phyloP scores from a whole-genome alignment of 805 yeast species.

The Suhomyces canberraensis region DNA sequence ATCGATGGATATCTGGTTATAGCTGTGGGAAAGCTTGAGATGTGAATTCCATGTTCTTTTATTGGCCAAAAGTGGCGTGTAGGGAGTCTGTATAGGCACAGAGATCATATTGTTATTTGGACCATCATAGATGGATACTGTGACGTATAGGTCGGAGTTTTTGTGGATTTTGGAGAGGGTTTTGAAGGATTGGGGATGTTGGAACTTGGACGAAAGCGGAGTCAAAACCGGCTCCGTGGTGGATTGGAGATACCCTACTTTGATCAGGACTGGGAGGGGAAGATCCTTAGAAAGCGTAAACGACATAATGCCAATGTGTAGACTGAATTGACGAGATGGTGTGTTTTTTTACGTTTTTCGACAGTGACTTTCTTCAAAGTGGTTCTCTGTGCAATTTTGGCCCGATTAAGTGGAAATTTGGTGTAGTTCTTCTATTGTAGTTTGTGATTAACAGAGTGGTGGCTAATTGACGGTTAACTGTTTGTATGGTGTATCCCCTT shows the following conservation, averaged over 20 bases:
- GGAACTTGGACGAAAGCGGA: constrained; percentile 31
- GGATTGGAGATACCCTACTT: constrained; percentile 30
- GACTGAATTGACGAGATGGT: too few relatives aligned
- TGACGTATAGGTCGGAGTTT: constrained; percentile 35
- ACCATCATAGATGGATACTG: constrained; percentile 31
- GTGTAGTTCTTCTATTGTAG: too few relatives aligned
- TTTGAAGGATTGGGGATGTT: constrained; percentile 33
- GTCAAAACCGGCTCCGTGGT: constrained; percentile 13
- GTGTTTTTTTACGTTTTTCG: too few relatives aligned
- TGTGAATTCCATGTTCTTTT: constrained; percentile 66
- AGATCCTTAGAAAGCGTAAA: constrained; percentile 42
- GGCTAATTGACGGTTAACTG: too few relatives aligned
- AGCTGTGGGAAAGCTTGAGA: constrained; percentile 67
- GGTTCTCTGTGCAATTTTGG: too few relatives aligned
- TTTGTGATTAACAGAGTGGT: too few relatives aligned
- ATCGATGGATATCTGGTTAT: constrained; percentile 65
- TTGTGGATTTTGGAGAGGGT: constrained; percentile 26
- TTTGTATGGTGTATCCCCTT: too few relatives aligned
- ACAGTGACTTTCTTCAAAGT: too few relatives aligned
- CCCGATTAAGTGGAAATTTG: too few relatives aligned
- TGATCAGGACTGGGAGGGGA: constrained; percentile 28
- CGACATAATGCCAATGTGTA: constrained; percentile 26
- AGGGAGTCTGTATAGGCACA: constrained; percentile 34
- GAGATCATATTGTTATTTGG: constrained; percentile 25
- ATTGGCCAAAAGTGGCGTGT: constrained; percentile 29